These are phyloP conservation scores for Coprinopsis cinerea DNA, from an alignment of 768 basidiomycete genomes.

Conservation along the genomic window DNA sequence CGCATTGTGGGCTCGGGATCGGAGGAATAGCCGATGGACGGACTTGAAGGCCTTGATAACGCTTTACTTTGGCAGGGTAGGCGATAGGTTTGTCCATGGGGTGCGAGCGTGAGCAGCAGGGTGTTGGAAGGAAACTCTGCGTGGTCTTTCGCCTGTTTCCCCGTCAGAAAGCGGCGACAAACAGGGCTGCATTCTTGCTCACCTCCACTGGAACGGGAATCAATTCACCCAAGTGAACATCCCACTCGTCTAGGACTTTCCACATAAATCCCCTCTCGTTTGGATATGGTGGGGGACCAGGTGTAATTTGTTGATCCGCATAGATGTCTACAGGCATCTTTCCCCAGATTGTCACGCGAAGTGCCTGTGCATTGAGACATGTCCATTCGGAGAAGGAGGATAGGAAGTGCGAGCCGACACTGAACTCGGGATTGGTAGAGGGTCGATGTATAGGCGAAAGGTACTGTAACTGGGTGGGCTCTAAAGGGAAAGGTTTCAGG, in stretches of 20 bases:
- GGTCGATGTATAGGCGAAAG: slow-evolving; percentile 76
- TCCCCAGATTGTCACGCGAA: slow-evolving; percentile 60
- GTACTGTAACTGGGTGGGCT: slow-evolving; percentile 44
- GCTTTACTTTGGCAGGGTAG: slow-evolving; percentile 33
- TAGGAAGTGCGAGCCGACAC: slow-evolving; percentile 28
- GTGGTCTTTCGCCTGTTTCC: slow-evolving; percentile 19
- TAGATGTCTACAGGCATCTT: slow-evolving; percentile 20
- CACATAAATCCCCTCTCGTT: slow-evolving; percentile 33
- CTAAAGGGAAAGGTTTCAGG: background rate
- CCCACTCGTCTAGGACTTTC: slow-evolving; percentile 65
- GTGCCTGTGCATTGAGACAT: slow-evolving; percentile 19
- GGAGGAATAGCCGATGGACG: slow-evolving; percentile 58
- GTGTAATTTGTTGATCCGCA: background rate
- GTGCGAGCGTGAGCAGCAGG: slow-evolving; percentile 58
- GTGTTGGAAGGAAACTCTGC: slow-evolving; percentile 65
- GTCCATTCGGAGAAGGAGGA: slow-evolving; percentile 45
- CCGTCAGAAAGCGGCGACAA: too few species aligned
- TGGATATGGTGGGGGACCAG: slow-evolving; percentile 2
- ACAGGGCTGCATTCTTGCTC: too few species aligned
- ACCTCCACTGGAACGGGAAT: slow-evolving; percentile 59
- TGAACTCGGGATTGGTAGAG: slow-evolving; percentile 78
- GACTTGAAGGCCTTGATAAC: slow-evolving; percentile 46
- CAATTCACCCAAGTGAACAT: slow-evolving; percentile 53
- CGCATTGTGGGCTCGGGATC: slow-evolving; percentile 59
- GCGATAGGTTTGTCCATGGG: slow-evolving; percentile 56